Percentiles rank a stretch among this genome's conserved stretches.
Conservation (phyloP, 257 asterid species). For the Salvia rosmarinus region DNA sequence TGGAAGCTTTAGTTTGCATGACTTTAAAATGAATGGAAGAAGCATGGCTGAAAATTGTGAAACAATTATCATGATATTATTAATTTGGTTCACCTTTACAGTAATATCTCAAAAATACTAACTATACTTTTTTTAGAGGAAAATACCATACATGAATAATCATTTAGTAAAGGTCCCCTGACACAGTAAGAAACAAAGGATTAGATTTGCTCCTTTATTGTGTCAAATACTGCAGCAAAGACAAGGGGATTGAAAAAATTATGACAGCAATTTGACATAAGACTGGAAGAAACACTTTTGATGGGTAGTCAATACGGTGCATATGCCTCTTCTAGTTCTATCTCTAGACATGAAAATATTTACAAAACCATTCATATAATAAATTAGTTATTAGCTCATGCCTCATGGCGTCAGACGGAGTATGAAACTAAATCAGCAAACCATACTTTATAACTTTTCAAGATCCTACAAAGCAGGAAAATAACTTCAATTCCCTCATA, state of each 20-base stretch:
- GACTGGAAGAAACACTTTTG: neutral
- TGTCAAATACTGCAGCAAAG: too few relatives aligned
- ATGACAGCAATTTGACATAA: neutral
- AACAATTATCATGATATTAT: neutral
- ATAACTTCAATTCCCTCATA: neutral
- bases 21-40: neutral
- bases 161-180: neutral
- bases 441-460: neutral
- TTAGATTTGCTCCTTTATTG: neutral
- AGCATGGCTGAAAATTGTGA: neutral
- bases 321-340: neutral
- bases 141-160: too few relatives aligned
- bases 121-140: too few relatives aligned
- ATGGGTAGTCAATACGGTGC: neutral
- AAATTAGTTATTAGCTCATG: neutral
- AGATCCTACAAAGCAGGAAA: neutral
- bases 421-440: neutral
- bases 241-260: too few relatives aligned
- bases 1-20: neutral
- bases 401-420: neutral
- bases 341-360: conserved; percentile 1
- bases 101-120: conserved; percentile 13
- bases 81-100: neutral
- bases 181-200: neutral
- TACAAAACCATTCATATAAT: neutral